Evolutionary conservation across 2,329 filamentous ascomycete genomes (phyloP).

Genomic region (Talaromyces sp.): DNA sequence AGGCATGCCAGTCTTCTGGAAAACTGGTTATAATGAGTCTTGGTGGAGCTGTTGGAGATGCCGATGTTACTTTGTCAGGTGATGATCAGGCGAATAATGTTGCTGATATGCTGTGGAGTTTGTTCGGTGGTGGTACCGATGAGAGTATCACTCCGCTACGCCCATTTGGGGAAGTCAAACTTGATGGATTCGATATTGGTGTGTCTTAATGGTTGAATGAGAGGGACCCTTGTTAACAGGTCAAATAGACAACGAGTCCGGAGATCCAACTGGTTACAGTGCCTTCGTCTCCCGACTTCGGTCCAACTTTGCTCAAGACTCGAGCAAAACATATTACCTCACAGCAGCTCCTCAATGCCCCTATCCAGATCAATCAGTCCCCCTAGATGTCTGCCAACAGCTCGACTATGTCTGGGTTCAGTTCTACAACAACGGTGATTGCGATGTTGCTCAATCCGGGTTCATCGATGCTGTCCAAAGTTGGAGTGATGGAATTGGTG

Average conservation of each 20-base stretch:
- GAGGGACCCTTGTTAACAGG: not conserved
- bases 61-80: slow-evolving; percentile 15
- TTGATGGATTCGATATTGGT: slow-evolving; percentile 50
- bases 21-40: slow-evolving; percentile 48
- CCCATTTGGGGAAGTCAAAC: slow-evolving; percentile 48
- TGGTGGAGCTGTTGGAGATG: slow-evolving; percentile 43
- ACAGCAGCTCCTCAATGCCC: slow-evolving; percentile 53
- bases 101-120: slow-evolving; percentile 42
- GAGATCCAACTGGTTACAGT: slow-evolving; percentile 30
- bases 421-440: slow-evolving; percentile 55
- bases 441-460: slow-evolving; percentile 6
- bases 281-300: slow-evolving; percentile 49
- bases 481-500: slow-evolving; percentile 43
- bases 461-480: slow-evolving; percentile 38
- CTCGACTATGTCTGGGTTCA: slow-evolving; percentile 57
- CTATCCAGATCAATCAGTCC: slow-evolving; percentile 48
- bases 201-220: not conserved
- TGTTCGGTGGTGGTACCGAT: slow-evolving; percentile 37
- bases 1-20: slow-evolving; percentile 42
- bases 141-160: slow-evolving; percentile 34
- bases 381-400: slow-evolving; percentile 40
- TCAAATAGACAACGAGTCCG: slow-evolving; percentile 15
- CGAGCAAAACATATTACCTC: slow-evolving; percentile 47
- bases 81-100: slow-evolving; percentile 25
- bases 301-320: slow-evolving; percentile 35